A percentile compares a stretch with the other conserved stretches of the same genome.
These are phyloP conservation scores for Tylopilus vinaceipallidus DNA, from an alignment of 768 basidiomycete genomes.

Conservation along the genomic window DNA sequence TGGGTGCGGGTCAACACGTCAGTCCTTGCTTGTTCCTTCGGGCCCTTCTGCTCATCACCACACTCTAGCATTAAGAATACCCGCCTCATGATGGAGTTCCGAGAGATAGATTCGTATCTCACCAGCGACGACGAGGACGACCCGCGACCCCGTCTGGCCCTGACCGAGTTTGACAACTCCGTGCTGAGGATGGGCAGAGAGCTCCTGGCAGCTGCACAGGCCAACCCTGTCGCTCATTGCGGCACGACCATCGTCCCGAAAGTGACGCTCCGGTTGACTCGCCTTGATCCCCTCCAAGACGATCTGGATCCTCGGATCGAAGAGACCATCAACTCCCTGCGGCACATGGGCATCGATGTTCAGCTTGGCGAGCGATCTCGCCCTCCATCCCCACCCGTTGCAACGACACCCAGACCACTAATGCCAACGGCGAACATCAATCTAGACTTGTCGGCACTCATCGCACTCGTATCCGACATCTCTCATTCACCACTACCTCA, in stretches of 20 bases:
- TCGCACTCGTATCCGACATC: conserved; percentile 81
- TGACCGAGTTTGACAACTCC: conserved; percentile 66
- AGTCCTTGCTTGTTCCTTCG: background rate
- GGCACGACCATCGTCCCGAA: background rate
- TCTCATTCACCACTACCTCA: conserved; percentile 68
- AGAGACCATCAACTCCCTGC: conserved; percentile 54
- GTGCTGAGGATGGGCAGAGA: conserved; percentile 67
- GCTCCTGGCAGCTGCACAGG: conserved; percentile 61
- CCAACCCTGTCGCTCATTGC: conserved; percentile 42
- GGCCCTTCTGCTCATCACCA: background rate
- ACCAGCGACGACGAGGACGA: conserved; percentile 50
- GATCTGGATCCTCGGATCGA: conserved; percentile 55
- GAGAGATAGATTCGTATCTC: conserved; percentile 80
- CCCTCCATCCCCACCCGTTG: conserved; percentile 1
- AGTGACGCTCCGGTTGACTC: conserved; percentile 65
- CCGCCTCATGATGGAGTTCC: conserved; percentile 75
- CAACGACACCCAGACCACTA: conserved; percentile 17
- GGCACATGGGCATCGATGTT: conserved; percentile 63
- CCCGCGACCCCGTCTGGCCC: conserved; percentile 41
- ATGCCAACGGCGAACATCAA: conserved; percentile 63
- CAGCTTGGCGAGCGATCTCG: conserved; percentile 57
- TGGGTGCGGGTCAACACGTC: conserved; percentile 92
- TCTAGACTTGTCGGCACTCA: conserved; percentile 80
- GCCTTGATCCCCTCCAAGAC: conserved; percentile 49
- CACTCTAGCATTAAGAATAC: conserved; percentile 68